Evolutionary conservation across 106 monocot genomes (phyloP), one percentile per base, ranked within the genome.

Genomic region (Vanilla planifolia): DNA sequence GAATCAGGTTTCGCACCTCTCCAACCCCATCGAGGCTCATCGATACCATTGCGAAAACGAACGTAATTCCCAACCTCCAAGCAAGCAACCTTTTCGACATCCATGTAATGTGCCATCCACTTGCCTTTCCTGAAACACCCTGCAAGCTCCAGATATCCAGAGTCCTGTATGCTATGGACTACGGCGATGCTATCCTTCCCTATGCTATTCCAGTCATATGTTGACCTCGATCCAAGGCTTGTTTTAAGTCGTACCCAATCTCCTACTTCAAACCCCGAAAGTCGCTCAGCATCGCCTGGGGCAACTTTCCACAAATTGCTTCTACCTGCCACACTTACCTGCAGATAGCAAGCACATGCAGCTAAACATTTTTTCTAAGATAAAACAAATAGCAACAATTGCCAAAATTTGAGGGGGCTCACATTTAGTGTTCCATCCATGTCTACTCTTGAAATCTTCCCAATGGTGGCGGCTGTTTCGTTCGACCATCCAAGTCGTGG

Each of bases 401-500:
- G 32, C 43, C 37, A 63, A 13, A 28, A 51, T 22, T 25, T 24
- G 27, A 48, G 21, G n/a, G n/a, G n/a, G 29, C 85, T 73, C 59
- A 92, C 92, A 71, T 98, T 98, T 21, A 98, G 55, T n/a, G 98
- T 92, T 48, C 98, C 98, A 82, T 98, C 98, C 98, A 98, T 92
- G 70, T 92, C 92, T 51, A 98, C 78, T 60, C 88, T 77, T 40
- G 79, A 60, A 59, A 98, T 83, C 29, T 69, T 77, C 32, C 98
- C 98, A 61, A 79, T 75, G 43, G 82, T 91, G 22, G 98, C 98
- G 35, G 92, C 79, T 40, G 98, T 85, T 78, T 98, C 98, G 64
- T 82, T 83, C 26, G 84, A 92, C 98, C 98, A 98, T 48, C 98
- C 98, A 62, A 98, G 92, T 5, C 73, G 75, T 50, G 98, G 98